Evolutionary conservation across 495 filamentous ascomycete species (phyloP).

Genomic region (Neurospora sp.): DNA sequence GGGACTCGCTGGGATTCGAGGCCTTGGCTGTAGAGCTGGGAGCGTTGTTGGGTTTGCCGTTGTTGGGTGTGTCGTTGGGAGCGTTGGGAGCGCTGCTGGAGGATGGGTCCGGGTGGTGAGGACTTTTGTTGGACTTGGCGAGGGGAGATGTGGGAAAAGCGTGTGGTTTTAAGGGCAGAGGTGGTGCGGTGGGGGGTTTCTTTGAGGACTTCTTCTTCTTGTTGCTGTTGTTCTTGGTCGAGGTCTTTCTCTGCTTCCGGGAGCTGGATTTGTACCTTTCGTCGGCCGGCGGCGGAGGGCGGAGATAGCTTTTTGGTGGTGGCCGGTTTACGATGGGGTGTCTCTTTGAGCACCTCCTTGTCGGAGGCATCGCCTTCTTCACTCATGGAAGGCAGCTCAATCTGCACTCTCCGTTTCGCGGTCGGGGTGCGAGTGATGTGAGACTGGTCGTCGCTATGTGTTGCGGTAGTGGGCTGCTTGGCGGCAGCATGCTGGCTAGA

Average conservation of each 20-base stretch:
- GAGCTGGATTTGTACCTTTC: background rate
- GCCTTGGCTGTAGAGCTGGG: slow-evolving; percentile 30
- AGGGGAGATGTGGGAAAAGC: slow-evolving; percentile 11
- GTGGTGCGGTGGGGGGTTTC: background rate
- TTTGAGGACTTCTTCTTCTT: slow-evolving; percentile 9
- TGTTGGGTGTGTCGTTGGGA: slow-evolving; percentile 3
- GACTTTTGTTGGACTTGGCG: slow-evolving; percentile 1
- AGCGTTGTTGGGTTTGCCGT: slow-evolving; percentile 11
- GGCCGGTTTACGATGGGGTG: slow-evolving; percentile 7
- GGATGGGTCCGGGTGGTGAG: slow-evolving; percentile 3
- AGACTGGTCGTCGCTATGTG: background rate
- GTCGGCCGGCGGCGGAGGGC: background rate
- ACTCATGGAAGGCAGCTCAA: slow-evolving; percentile 1
- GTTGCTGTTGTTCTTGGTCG: too few species aligned
- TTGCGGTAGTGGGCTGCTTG: background rate
- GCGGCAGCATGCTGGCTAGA: background rate
- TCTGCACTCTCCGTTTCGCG: slow-evolving; percentile 8
- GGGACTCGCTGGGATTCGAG: slow-evolving; percentile 42
- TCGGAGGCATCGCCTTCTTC: background rate
- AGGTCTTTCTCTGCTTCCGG: background rate
- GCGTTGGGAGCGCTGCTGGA: slow-evolving; percentile 11
- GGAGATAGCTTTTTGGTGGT: background rate
- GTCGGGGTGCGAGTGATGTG: background rate
- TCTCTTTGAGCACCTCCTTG: slow-evolving; percentile 18
- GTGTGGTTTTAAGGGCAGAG: background rate